These are phyloP conservation scores for Berkeleyomyces rouxiae DNA, from an alignment of 2,329 filamentous ascomycete species.

Conservation along the genomic window DNA sequence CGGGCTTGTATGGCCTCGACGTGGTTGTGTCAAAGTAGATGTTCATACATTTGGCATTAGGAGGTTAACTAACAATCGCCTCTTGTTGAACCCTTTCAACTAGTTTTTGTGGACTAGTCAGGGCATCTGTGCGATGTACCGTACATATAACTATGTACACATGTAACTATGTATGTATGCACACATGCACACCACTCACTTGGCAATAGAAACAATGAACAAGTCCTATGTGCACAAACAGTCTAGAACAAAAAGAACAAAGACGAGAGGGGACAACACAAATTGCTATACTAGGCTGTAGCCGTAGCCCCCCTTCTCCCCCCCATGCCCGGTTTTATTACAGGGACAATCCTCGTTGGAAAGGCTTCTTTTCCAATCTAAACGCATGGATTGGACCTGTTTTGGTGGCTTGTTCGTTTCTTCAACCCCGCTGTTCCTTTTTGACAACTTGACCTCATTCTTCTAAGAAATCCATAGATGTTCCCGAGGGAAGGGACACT, in stretches of 20 bases:
- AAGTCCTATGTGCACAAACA: background rate
- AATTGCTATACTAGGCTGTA: background rate
- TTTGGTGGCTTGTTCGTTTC: background rate
- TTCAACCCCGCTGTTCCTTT: background rate
- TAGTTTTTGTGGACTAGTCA: too few relatives aligned
- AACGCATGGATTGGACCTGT: background rate
- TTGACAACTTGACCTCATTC: background rate
- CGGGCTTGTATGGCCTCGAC: too few relatives aligned
- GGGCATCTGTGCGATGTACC: too few relatives aligned
- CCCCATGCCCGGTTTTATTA: background rate
- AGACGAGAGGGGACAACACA: background rate
- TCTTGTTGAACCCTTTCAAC: too few relatives aligned
- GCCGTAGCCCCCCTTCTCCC: background rate
- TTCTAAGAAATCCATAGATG: background rate
- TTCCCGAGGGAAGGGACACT: background rate
- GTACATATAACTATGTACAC: background rate
- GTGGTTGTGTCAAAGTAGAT: too few relatives aligned
- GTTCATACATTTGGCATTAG: too few relatives aligned
- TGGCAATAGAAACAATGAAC: background rate
- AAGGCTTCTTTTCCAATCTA: background rate
- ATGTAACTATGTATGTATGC: background rate
- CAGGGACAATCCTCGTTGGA: background rate
- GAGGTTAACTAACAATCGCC: too few relatives aligned
- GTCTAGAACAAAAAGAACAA: slow-evolving; percentile 16
- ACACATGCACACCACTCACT: background rate